phyloP scores from a whole-genome alignment of 192 early-diverging fungal species.

The Linnemannia hyalina region DNA sequence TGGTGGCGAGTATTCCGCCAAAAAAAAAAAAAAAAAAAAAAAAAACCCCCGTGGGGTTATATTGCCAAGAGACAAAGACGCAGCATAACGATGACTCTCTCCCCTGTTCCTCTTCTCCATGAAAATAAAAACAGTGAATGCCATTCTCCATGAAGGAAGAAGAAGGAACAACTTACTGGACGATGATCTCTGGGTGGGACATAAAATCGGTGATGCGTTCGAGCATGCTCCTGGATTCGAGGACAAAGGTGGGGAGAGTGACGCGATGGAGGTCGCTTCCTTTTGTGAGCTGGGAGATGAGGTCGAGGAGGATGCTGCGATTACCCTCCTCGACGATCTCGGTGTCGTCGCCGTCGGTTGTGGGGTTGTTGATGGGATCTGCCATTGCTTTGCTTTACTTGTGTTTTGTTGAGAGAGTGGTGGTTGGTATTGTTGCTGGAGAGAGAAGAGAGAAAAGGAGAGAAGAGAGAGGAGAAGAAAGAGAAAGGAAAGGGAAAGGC shows the following conservation, averaged over 20 bases:
- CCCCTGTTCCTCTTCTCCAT: not conserved
- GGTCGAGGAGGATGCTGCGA: constrained; percentile 86
- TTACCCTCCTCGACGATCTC: constrained; percentile 89
- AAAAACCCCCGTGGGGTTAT: constrained; percentile 3
- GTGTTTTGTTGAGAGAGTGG: not conserved
- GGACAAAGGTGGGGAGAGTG: constrained; percentile 94
- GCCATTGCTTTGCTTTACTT: constrained; percentile 11
- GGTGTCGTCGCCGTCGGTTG: constrained; percentile 65
- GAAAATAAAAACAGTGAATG: not conserved
- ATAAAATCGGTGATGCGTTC: constrained; percentile 99
- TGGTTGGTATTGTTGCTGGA: not conserved
- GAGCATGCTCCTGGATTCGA: constrained; percentile 93
- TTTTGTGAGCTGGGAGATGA: constrained; percentile 90
- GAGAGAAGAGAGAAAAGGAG: not conserved
- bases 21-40: not conserved
- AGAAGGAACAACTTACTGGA: constrained; percentile 68
- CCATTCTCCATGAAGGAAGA: too few relatives aligned
- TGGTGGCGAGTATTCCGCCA: not conserved
- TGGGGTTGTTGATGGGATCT: constrained; percentile 25
- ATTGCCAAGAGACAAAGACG: not conserved
- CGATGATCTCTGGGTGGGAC: constrained; percentile 87
- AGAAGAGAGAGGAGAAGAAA: not conserved
- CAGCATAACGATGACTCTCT: not conserved
- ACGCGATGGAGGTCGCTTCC: constrained; percentile 94
- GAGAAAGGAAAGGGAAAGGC: not conserved